A percentile compares a stretch with the other conserved stretches of the same genome.
Evolutionary conservation across 768 basidiomycete species (phyloP).

Genomic region (Auriscalpium microsporum): DNA sequence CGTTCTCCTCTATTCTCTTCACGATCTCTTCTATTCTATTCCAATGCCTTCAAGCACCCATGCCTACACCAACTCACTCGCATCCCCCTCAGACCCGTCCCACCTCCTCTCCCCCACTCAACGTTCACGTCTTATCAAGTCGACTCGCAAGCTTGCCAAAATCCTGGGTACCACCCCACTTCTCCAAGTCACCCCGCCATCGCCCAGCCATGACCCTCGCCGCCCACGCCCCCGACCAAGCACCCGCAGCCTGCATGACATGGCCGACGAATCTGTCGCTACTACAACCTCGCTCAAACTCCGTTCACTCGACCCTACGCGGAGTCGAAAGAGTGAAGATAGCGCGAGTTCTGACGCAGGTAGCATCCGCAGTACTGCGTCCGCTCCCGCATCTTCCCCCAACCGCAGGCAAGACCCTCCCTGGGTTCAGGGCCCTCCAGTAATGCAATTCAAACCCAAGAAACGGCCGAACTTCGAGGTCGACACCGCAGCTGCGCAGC

Average conservation of each 20-base stretch:
- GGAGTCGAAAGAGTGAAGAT: neutral
- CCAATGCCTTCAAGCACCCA: neutral
- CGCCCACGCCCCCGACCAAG: neutral
- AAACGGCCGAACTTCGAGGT: neutral
- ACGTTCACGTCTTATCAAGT: conserved; percentile 7
- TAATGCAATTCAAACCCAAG: neutral
- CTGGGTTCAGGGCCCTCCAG: too few relatives aligned
- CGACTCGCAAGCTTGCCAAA: conserved; percentile 13
- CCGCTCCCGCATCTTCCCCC: neutral
- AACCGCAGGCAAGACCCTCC: too few relatives aligned
- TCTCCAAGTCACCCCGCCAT: neutral
- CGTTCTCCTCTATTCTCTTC: neutral
- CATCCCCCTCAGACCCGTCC: neutral
- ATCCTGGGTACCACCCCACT: conserved; percentile 12
- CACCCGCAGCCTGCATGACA: neutral
- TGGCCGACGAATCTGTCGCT: too few relatives aligned
- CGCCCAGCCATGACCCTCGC: neutral
- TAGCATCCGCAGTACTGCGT: neutral
- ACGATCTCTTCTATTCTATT: neutral
- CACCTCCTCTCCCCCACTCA: conserved; percentile 3
- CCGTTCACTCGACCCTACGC: too few relatives aligned
- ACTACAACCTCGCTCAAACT: too few relatives aligned
- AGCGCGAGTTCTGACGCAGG: neutral
- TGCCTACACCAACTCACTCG: neutral
- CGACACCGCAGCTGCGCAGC: neutral